Conservation (phyloP, 2,329 filamentous ascomycete species). For the Ophiostoma novo-ulmi region DNA sequence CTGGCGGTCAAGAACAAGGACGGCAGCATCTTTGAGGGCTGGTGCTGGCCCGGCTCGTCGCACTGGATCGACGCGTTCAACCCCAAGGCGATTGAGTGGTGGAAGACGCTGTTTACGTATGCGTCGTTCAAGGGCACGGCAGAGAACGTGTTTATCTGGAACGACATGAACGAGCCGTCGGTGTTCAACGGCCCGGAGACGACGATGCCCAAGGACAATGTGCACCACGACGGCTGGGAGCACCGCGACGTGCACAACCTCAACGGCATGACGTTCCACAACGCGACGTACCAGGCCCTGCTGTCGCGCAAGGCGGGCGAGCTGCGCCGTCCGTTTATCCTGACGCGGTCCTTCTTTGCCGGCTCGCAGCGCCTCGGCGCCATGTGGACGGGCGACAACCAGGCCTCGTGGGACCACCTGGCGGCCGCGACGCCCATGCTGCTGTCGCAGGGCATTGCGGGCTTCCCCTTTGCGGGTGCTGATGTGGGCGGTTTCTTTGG, state of each 20-base stretch:
- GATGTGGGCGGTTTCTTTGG: conserved; percentile 98
- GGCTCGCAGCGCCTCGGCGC: conserved; percentile 85
- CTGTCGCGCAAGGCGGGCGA: conserved; percentile 82
- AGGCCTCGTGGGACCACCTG: conserved; percentile 86
- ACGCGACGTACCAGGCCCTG: conserved; percentile 84
- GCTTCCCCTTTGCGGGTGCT: conserved; percentile 89
- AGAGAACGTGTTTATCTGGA: conserved; percentile 91
- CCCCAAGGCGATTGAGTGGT: conserved; percentile 86
- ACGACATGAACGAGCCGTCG: conserved; percentile 99
- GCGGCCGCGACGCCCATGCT: conserved; percentile 90
- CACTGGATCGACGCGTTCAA: conserved; percentile 97
- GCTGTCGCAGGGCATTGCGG: conserved; percentile 83
- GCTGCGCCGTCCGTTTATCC: conserved; percentile 77
- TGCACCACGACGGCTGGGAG: conserved; percentile 89
- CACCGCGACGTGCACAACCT: conserved; percentile 95
- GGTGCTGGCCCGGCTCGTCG: conserved; percentile 98
- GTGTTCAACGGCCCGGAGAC: conserved; percentile 98
- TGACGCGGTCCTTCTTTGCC: conserved; percentile 88
- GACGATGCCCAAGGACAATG: conserved; percentile 97
- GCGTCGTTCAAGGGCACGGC: conserved; percentile 79
- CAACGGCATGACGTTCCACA: conserved; percentile 91
- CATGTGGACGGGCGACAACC: conserved; percentile 99
- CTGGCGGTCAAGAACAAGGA: conserved; percentile 88
- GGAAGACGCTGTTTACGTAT: conserved; percentile 83
- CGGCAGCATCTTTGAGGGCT: conserved; percentile 82